These are phyloP conservation scores for Musa schizocarpa DNA, from an alignment of 176 grass and related monocot species.

Conservation along the genomic window DNA sequence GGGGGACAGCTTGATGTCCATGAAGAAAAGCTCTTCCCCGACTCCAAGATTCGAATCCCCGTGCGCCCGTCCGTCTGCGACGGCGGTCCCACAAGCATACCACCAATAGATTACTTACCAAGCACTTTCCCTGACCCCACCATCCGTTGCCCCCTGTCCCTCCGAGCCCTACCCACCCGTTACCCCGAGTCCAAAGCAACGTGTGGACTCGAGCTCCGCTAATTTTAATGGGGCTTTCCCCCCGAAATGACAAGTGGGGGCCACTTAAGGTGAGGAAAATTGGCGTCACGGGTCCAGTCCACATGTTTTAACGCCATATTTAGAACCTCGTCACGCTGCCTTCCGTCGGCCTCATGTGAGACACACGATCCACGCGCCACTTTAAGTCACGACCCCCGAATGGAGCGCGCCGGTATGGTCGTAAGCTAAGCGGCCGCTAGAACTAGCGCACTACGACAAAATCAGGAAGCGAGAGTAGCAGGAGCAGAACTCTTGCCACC, in stretches of 20 bases:
- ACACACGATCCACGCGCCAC: too few relatives aligned
- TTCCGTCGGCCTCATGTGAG: too few relatives aligned
- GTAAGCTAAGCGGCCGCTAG: too few relatives aligned
- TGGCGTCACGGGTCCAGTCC: not conserved
- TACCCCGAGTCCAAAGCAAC: not conserved
- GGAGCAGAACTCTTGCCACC: too few relatives aligned
- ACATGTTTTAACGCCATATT: not conserved
- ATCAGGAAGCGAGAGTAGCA: too few relatives aligned
- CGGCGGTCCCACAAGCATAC: too few relatives aligned
- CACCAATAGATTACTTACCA: not conserved
- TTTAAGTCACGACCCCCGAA: too few relatives aligned
- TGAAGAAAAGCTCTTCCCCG: not conserved
- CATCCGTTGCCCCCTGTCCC: not conserved
- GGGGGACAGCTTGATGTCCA: slow-evolving; percentile 3
- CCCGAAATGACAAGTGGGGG: not conserved
- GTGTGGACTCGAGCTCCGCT: not conserved
- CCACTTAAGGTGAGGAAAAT: not conserved
- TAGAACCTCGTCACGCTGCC: too few relatives aligned
- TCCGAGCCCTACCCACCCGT: not conserved
- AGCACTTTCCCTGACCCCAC: not conserved
- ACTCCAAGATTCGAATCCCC: not conserved
- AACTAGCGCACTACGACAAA: too few relatives aligned
- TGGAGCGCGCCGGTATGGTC: too few relatives aligned
- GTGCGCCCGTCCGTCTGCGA: not conserved
- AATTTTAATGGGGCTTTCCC: not conserved